These are phyloP conservation scores for Suhomyces kunorum DNA, from an alignment of 1,139 yeast species.

Conservation along the genomic window DNA sequence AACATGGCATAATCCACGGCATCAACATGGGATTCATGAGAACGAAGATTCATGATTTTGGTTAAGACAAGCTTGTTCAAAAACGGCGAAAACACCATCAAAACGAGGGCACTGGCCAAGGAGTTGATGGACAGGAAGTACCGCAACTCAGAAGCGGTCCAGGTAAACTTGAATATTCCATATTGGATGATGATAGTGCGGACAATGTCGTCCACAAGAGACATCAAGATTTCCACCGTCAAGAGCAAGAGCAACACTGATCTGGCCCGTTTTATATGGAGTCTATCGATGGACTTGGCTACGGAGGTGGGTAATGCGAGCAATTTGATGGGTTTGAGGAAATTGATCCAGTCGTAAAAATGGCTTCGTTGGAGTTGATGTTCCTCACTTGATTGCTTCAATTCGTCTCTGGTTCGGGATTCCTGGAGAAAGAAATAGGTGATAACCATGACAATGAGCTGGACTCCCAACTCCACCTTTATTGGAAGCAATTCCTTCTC, in stretches of 20 bases:
- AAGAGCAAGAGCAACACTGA: conserved; percentile 47
- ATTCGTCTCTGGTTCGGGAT: conserved; percentile 39
- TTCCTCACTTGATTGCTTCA: conserved; percentile 37
- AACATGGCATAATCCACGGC: conserved; percentile 31
- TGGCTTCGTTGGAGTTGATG: neutral
- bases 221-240: conserved; percentile 33
- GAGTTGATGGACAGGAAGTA: conserved; percentile 58
- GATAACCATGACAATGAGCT: conserved; percentile 32
- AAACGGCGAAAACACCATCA: conserved; percentile 38
- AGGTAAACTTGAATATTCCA: conserved; percentile 56
- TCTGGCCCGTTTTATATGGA: conserved; percentile 22
- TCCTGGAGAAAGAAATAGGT: conserved; percentile 52
- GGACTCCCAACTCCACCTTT: conserved; percentile 28
- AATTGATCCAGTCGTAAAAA: conserved; percentile 19
- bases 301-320: conserved; percentile 41
- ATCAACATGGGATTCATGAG: conserved; percentile 49
- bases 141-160: conserved; percentile 64
- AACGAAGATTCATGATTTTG: conserved; percentile 28
- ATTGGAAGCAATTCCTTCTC: conserved; percentile 31
- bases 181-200: conserved; percentile 41
- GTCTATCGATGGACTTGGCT: conserved; percentile 10
- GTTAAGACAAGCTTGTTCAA: conserved; percentile 31
- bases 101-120: conserved; percentile 37
- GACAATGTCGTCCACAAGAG: conserved; percentile 10
- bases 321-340: conserved; percentile 51